Evolutionary conservation across 768 basidiomycete species (phyloP).

Genomic region (Flagelloscypha sp.): DNA sequence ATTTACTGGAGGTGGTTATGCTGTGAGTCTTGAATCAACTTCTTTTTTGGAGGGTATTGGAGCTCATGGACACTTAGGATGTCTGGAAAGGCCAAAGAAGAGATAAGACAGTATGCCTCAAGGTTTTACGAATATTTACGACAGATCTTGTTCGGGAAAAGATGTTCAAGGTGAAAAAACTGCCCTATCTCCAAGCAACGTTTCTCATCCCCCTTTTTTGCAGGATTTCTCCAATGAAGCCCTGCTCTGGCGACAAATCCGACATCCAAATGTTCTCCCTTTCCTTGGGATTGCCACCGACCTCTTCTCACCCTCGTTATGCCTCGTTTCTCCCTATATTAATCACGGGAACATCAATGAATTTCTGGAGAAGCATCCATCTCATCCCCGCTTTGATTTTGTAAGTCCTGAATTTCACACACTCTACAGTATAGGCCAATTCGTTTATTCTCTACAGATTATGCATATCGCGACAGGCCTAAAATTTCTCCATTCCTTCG

Average conservation of each 20-base stretch:
- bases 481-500: slow-evolving; percentile 14
- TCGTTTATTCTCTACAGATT: slow-evolving; percentile 9
- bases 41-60: no score
- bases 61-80: slow-evolving; percentile 1
- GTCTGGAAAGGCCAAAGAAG: slow-evolving; percentile 5
- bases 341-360: slow-evolving; percentile 17
- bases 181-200: no score
- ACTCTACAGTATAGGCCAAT: neutral
- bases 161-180: slow-evolving; percentile 7
- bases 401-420: slow-evolving; percentile 16
- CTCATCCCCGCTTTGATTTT: slow-evolving; percentile 19
- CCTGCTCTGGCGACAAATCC: slow-evolving; percentile 19
- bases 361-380: slow-evolving; percentile 14
- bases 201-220: no score
- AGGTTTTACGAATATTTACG: slow-evolving; percentile 8
- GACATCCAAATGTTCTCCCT: slow-evolving; percentile 20
- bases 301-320: slow-evolving; percentile 15
- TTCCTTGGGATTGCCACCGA: slow-evolving; percentile 20
- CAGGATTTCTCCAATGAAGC: slow-evolving; percentile 22
- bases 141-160: neutral
- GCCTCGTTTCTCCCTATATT: slow-evolving; percentile 24
- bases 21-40: no score
- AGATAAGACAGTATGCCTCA: slow-evolving; percentile 4
- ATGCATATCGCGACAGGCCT: slow-evolving; percentile 18
- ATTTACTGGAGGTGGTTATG: no score